phyloP scores from a whole-genome alignment of 1,284 basidiomycete genomes.

The Ustilago xerochloae region DNA sequence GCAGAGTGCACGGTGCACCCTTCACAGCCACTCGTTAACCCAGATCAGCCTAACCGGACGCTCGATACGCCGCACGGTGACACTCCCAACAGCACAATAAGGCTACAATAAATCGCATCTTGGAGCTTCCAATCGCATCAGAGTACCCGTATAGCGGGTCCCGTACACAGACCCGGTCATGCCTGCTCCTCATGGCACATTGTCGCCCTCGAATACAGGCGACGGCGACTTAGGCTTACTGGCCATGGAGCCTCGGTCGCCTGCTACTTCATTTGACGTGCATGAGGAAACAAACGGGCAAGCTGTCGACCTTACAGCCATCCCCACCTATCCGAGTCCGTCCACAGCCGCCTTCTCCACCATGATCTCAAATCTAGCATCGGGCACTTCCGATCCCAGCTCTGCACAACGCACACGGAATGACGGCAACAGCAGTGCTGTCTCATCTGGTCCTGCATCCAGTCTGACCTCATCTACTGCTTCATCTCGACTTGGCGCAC shows the following conservation, averaged over 20 bases:
- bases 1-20: slow-evolving; percentile 1
- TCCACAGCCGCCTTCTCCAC: neutral
- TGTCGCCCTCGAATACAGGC: slow-evolving; percentile 18
- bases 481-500: slow-evolving; percentile 20
- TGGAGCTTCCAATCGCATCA: neutral
- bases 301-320: neutral
- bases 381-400: neutral
- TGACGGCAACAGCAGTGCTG: too few relatives aligned
- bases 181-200: slow-evolving; percentile 4
- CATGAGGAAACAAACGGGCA: neutral
- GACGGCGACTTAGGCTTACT: slow-evolving; percentile 46
- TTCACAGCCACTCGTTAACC: neutral
- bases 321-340: slow-evolving; percentile 18
- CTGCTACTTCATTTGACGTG: slow-evolving; percentile 33
- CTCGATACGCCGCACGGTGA: neutral
- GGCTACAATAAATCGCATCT: neutral
- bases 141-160: neutral
- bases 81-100: neutral
- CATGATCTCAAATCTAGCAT: neutral
- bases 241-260: slow-evolving; percentile 36
- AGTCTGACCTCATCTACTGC: slow-evolving; percentile 12
- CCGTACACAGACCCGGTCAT: neutral
- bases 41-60: neutral
- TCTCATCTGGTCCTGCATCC: slow-evolving; percentile 1
- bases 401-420: neutral